These are phyloP conservation scores for Trifolium repens DNA, from an alignment of 306 rosid genomes.

Conservation along the genomic window DNA sequence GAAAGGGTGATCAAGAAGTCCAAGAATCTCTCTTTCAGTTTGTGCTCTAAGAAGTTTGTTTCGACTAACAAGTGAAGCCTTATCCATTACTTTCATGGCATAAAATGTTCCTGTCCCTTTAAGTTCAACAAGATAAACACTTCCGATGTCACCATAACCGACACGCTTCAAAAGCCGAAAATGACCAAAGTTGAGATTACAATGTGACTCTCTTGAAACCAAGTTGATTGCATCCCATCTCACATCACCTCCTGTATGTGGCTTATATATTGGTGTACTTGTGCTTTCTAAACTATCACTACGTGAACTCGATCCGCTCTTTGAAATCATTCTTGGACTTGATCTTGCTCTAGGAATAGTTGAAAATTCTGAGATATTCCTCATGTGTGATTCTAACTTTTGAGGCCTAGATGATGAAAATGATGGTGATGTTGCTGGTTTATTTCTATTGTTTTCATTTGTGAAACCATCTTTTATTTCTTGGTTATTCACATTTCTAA, in stretches of 20 bases:
- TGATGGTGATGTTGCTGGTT: neutral
- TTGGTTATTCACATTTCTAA: slow-evolving; percentile 35
- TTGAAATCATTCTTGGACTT: slow-evolving; percentile 30
- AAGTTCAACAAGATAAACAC: slow-evolving; percentile 80
- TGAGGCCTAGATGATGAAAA: slow-evolving; percentile 33
- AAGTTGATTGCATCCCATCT: slow-evolving; percentile 81
- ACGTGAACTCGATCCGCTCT: slow-evolving; percentile 50
- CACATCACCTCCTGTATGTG: slow-evolving; percentile 86
- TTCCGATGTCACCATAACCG: slow-evolving; percentile 85
- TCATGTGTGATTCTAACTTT: slow-evolving; percentile 32
- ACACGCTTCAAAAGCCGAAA: slow-evolving; percentile 81
- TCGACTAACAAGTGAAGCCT: slow-evolving; percentile 76
- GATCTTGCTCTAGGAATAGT: slow-evolving; percentile 1
- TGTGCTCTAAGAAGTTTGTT: slow-evolving; percentile 88
- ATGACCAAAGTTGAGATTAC: slow-evolving; percentile 59
- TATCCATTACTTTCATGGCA: slow-evolving; percentile 94
- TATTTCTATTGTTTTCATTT: slow-evolving; percentile 28
- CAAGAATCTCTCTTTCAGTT: slow-evolving; percentile 90
- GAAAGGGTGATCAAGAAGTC: slow-evolving; percentile 91
- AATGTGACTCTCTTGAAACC: slow-evolving; percentile 50
- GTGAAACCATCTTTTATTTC: slow-evolving; percentile 23
- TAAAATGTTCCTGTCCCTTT: slow-evolving; percentile 58
- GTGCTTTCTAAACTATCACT: slow-evolving; percentile 70
- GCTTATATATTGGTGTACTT: slow-evolving; percentile 53
- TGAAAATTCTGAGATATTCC: slow-evolving; percentile 40